Conservation (phyloP, 2,329 filamentous ascomycete species). For the Chaetomium sp. region DNA sequence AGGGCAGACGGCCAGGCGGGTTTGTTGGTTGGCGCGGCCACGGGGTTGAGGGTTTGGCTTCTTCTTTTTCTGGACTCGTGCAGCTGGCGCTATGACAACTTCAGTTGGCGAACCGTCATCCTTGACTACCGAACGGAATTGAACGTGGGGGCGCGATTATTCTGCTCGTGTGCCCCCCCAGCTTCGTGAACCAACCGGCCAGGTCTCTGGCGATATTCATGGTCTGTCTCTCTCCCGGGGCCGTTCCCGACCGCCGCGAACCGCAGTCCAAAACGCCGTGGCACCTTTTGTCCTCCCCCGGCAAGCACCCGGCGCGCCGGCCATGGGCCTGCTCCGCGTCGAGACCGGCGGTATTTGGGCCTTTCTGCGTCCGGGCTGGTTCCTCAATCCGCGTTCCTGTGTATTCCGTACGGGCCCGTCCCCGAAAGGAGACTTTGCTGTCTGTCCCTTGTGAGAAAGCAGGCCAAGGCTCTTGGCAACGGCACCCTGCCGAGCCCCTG, state of each 20-base stretch:
- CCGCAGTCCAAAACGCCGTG: not conserved
- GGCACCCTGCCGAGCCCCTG: constrained; percentile 19
- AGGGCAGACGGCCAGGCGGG: not conserved
- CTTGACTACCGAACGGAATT: constrained; percentile 1
- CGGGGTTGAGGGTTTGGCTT: not conserved
- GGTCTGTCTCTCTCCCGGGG: not conserved
- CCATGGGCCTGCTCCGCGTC: not conserved
- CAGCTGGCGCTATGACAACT: constrained; percentile 7
- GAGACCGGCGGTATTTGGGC: not conserved
- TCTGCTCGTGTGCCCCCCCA: constrained; percentile 1
- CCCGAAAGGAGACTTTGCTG: not conserved
- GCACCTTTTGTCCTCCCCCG: not conserved
- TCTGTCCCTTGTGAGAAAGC: constrained; percentile 9
- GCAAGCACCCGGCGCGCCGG: not conserved
- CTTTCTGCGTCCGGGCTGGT: too few species aligned
- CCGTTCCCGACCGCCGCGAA: not conserved
- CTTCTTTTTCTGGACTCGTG: constrained; percentile 10
- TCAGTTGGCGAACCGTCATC: constrained; percentile 10
- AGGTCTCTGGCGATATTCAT: too few species aligned
- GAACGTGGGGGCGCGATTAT: constrained; percentile 11
- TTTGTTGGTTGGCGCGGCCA: not conserved
- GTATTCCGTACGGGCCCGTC: not conserved
- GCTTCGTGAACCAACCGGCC: too few species aligned
- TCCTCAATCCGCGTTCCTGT: too few species aligned
- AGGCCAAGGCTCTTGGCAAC: constrained; percentile 23